Conservation (phyloP, 2,329 filamentous ascomycete species). For the Tolypocladium capitatum region DNA sequence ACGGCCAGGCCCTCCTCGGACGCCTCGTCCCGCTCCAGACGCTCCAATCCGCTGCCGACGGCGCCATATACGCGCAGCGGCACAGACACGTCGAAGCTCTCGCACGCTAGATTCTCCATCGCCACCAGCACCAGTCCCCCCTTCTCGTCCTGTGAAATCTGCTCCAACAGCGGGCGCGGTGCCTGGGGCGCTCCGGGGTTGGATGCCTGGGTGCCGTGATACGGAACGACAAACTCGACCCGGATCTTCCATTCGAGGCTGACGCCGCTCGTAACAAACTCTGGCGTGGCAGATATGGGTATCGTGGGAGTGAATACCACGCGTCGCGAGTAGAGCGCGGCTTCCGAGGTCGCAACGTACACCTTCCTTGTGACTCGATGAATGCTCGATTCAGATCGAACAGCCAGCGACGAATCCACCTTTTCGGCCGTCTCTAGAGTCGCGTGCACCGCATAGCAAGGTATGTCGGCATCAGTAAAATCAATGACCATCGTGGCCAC, state of each 20-base stretch:
- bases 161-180: constrained; percentile 52
- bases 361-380: constrained; percentile 75
- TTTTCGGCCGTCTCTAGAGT: constrained; percentile 79
- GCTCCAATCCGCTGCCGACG: constrained; percentile 42
- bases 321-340: constrained; percentile 66
- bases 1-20: constrained; percentile 31
- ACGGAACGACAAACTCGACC: constrained; percentile 83
- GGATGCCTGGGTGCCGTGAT: constrained; percentile 19
- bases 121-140: constrained; percentile 62
- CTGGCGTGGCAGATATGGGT: constrained; percentile 70
- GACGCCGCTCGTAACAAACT: constrained; percentile 83
- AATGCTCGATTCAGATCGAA: constrained; percentile 76
- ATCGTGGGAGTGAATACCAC: constrained; percentile 75
- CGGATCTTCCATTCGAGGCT: constrained; percentile 78
- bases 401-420: constrained; percentile 64
- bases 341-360: constrained; percentile 66
- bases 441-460: constrained; percentile 74
- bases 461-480: constrained; percentile 62
- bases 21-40: constrained; percentile 40
- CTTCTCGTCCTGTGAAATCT: constrained; percentile 65
- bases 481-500: constrained; percentile 74
- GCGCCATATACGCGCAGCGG: constrained; percentile 70
- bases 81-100: constrained; percentile 83
- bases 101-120: constrained; percentile 64
- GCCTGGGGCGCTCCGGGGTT: constrained; percentile 8